Evolutionary conservation across 2,329 filamentous ascomycete species (phyloP).

Genomic region (Aspergillus sclerotialis): DNA sequence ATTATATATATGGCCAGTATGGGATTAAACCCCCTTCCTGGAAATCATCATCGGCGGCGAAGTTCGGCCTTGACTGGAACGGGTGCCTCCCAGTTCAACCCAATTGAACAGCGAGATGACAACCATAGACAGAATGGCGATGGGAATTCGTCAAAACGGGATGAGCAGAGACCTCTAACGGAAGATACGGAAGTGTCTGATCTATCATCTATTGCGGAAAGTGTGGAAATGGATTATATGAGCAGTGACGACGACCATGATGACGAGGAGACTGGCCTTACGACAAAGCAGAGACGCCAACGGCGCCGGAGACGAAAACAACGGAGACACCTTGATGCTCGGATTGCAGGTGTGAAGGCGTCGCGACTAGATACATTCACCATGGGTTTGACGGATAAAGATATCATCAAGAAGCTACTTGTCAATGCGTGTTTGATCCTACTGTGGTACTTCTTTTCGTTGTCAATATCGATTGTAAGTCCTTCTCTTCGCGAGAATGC

Average conservation of each 20-base stretch:
- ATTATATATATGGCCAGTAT: slow-evolving; percentile 15
- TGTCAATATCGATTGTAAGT: slow-evolving; percentile 83
- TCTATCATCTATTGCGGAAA: slow-evolving; percentile 36
- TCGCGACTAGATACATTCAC: slow-evolving; percentile 61
- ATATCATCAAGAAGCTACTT: slow-evolving; percentile 60
- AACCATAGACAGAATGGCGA: slow-evolving; percentile 17
- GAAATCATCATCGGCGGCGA: slow-evolving; percentile 31
- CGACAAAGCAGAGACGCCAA: slow-evolving; percentile 59
- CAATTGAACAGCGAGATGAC: slow-evolving; percentile 31
- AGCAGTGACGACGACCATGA: slow-evolving; percentile 70
- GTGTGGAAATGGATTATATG: slow-evolving; percentile 51
- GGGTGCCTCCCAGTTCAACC: slow-evolving; percentile 40
- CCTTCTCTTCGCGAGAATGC: not conserved
- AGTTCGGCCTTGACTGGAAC: slow-evolving; percentile 29
- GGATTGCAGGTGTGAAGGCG: slow-evolving; percentile 55
- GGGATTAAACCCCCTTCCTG: slow-evolving; percentile 25
- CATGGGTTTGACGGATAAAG: slow-evolving; percentile 61
- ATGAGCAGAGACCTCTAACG: slow-evolving; percentile 27
- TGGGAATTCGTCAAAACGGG: slow-evolving; percentile 17
- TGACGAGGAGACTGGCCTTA: slow-evolving; percentile 86
- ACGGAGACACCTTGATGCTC: slow-evolving; percentile 63
- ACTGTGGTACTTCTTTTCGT: slow-evolving; percentile 86
- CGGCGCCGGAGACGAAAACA: slow-evolving; percentile 61
- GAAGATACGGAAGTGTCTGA: slow-evolving; percentile 34
- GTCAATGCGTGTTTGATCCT: slow-evolving; percentile 76